Conservation (phyloP, 495 filamentous ascomycete genomes). For the Jackrogersella multiformis region DNA sequence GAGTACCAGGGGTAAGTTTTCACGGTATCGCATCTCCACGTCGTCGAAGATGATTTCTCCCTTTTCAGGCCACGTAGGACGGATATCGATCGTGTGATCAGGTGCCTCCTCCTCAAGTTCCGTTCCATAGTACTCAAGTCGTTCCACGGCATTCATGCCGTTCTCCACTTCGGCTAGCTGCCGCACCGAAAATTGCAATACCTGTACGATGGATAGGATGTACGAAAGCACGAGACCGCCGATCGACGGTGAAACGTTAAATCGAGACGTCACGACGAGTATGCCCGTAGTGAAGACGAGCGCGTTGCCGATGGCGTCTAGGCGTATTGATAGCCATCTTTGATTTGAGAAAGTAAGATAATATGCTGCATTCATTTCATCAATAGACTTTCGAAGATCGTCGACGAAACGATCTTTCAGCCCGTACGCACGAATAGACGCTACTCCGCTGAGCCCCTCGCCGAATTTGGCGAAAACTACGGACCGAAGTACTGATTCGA, state of each 20-base stretch:
- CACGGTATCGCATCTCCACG: conserved; percentile 91
- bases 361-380: conserved; percentile 93
- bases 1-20: conserved; percentile 83
- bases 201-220: conserved; percentile 92
- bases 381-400: conserved; percentile 75
- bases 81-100: conserved; percentile 73
- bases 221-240: conserved; percentile 90
- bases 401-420: conserved; percentile 74
- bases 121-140: conserved; percentile 90
- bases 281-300: conserved; percentile 89
- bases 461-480: conserved; percentile 89
- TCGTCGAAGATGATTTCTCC: conserved; percentile 87
- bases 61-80: conserved; percentile 78
- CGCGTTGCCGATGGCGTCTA: conserved; percentile 83
- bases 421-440: conserved; percentile 89
- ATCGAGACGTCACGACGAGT: conserved; percentile 92
- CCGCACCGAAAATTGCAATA: conserved; percentile 93
- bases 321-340: conserved; percentile 84
- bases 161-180: conserved; percentile 97
- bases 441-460: conserved; percentile 83
- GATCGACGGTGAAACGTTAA: conserved; percentile 83
- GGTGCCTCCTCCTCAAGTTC: conserved; percentile 89
- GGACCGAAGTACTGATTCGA: conserved; percentile 88
- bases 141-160: conserved; percentile 95
- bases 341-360: conserved; percentile 95